Evolutionary conservation across 352 stramenopile genomes (phyloP), one percentile per base, ranked within the genome.

Genomic region (Globisporangium apiculatum): DNA sequence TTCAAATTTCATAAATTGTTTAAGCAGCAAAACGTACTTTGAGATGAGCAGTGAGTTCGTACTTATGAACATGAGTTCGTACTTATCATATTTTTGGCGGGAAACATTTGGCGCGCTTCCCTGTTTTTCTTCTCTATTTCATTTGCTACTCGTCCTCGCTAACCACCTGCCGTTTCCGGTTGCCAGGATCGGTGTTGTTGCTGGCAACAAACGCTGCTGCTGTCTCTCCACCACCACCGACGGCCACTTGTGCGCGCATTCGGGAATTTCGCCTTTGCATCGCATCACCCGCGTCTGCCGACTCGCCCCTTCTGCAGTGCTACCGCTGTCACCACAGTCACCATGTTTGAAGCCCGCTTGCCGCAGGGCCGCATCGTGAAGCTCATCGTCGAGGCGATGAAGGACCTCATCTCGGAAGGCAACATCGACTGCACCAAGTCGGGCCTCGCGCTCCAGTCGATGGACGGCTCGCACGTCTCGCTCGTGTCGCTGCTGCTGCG

Each of bases 401-500:
- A 99, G 71, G 97, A 99, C 71, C 83, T 99, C 47, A 98, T 99
- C 65, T 96, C 83, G 15, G 97, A 99, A 73, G 97, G 95, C 66
- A 99, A 99, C 79, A 88, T 98, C 54, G 95, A 98, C 68, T 98
- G 91, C 76, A 97, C 90, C 65, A 93, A 95, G 68, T 94, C 79
- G 47, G 94, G 93, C 18, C 83, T 98, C 52, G 86, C 86, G 52
- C 78, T 98, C 63, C 89, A 99, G 82, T 98, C 96, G 41, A 99
- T 99, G 97, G 97, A 99, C 75, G 97, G 91, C 52, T 98, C 95
- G 36, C 97, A 99, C 75, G 97, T 99, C 45, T 98, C 96, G 59
- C 84, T 99, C 12, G 97, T 98, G 48, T 94, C 94, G 51, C 75
- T 99, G 37, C 68, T 96, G 55, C 79, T 99, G 56, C 86, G 87